Conservation (phyloP, 352 stramenopile genomes). For the Globisporangium rhizosaccharum region DNA sequence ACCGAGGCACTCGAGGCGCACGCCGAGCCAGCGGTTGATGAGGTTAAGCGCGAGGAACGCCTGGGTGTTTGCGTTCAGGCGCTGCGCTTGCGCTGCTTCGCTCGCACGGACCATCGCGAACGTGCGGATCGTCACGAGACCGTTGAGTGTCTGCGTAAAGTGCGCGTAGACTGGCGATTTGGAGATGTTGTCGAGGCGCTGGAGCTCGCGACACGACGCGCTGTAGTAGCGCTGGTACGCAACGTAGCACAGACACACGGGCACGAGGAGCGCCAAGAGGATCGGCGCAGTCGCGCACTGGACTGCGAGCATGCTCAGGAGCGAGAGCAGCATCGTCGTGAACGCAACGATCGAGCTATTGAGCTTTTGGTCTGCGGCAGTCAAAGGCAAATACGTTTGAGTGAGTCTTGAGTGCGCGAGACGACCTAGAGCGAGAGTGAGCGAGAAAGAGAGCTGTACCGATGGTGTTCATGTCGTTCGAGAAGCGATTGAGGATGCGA, state of each 20-base stretch:
- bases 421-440: neutral
- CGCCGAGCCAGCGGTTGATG: constrained; percentile 94
- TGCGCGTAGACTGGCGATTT: constrained; percentile 89
- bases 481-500: constrained; percentile 76
- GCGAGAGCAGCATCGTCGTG: constrained; percentile 36
- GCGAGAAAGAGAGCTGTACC: constrained; percentile 19
- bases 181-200: constrained; percentile 56
- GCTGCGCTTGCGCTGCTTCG: constrained; percentile 22
- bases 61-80: constrained; percentile 63
- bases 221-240: constrained; percentile 62
- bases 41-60: constrained; percentile 90
- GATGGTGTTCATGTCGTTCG: constrained; percentile 60
- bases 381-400: neutral
- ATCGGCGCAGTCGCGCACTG: constrained; percentile 38
- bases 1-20: constrained; percentile 87
- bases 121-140: constrained; percentile 60
- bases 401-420: neutral
- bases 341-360: constrained; percentile 40
- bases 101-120: constrained; percentile 54
- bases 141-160: constrained; percentile 87
- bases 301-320: constrained; percentile 50
- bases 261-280: constrained; percentile 48
- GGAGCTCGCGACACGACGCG: constrained; percentile 60
- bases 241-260: constrained; percentile 61
- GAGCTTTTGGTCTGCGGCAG: constrained; percentile 50